phyloP scores from a whole-genome alignment of 305 asterid genomes.

The Striga hermonthica region DNA sequence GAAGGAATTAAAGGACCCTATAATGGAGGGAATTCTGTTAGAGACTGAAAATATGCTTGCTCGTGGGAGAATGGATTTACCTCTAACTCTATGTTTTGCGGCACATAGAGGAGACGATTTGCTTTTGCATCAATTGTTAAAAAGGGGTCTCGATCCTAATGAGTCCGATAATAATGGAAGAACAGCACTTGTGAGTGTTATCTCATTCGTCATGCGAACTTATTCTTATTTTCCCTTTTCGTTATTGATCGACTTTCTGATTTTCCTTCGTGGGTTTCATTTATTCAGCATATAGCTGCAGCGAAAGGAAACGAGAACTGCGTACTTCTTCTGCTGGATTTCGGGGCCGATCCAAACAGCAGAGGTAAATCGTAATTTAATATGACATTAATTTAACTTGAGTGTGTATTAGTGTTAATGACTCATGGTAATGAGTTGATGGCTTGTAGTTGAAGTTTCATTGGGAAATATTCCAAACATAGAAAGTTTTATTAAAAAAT shows the following conservation, averaged over 20 bases:
- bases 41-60: slow-evolving; percentile 93
- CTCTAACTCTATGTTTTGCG: slow-evolving; percentile 86
- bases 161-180: slow-evolving; percentile 78
- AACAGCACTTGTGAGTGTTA: slow-evolving; percentile 65
- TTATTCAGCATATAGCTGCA: slow-evolving; percentile 81
- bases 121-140: slow-evolving; percentile 73
- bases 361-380: slow-evolving; percentile 47
- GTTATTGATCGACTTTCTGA: neutral
- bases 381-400: neutral
- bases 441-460: slow-evolving; percentile 6
- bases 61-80: slow-evolving; percentile 89
- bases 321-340: slow-evolving; percentile 68
- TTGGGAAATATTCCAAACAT: too few species aligned
- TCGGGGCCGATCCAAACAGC: slow-evolving; percentile 67
- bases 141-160: slow-evolving; percentile 90
- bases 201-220: neutral
- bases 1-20: slow-evolving; percentile 74
- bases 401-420: neutral
- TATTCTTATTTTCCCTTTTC: neutral
- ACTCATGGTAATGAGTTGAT: neutral
- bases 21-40: slow-evolving; percentile 80
- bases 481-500: too few species aligned
- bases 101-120: slow-evolving; percentile 83
- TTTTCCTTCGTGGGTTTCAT: slow-evolving; percentile 10
- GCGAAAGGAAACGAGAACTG: slow-evolving; percentile 64